phyloP scores from a whole-genome alignment of 2,329 filamentous ascomycete genomes.

The Clonostachys solani region DNA sequence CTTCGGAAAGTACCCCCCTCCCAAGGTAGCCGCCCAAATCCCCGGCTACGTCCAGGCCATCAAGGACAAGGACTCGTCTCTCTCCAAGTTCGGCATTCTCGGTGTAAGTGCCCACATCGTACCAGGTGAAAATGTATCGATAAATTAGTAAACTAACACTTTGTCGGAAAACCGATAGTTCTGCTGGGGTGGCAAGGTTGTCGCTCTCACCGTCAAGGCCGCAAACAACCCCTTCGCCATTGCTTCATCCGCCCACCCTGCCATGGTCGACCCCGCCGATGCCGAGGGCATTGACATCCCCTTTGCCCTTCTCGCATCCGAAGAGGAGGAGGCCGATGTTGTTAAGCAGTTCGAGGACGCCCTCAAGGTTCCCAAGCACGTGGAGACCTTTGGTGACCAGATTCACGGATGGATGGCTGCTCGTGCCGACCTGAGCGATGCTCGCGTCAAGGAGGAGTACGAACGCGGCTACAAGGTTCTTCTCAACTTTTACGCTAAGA shows the following conservation, averaged over 20 bases:
- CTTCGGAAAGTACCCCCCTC: slow-evolving; percentile 46
- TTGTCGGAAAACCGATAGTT: slow-evolving; percentile 25
- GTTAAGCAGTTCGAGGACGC: slow-evolving; percentile 52
- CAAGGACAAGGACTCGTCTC: slow-evolving; percentile 43
- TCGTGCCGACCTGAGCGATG: slow-evolving; percentile 52
- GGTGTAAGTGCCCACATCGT: slow-evolving; percentile 40
- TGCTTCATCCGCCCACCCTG: slow-evolving; percentile 51
- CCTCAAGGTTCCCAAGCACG: slow-evolving; percentile 50
- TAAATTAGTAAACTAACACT: neutral
- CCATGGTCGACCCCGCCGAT: slow-evolving; percentile 61
- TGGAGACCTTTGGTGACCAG: slow-evolving; percentile 64
- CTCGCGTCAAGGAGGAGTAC: slow-evolving; percentile 57
- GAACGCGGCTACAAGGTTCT: slow-evolving; percentile 57
- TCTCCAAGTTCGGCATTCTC: slow-evolving; percentile 56
- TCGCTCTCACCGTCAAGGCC: slow-evolving; percentile 43
- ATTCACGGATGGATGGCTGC: slow-evolving; percentile 74
- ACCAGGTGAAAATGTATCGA: slow-evolving; percentile 1
- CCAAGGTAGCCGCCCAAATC: slow-evolving; percentile 40
- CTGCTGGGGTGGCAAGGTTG: slow-evolving; percentile 72
- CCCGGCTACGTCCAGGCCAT: slow-evolving; percentile 52
- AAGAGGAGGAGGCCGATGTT: slow-evolving; percentile 54
- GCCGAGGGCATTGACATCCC: slow-evolving; percentile 57
- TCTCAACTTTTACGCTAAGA: slow-evolving; percentile 51
- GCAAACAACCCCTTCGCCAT: slow-evolving; percentile 50
- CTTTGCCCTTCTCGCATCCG: slow-evolving; percentile 58